phyloP scores from a whole-genome alignment of 2,329 filamentous ascomycete genomes.

The Beauveria sp. region DNA sequence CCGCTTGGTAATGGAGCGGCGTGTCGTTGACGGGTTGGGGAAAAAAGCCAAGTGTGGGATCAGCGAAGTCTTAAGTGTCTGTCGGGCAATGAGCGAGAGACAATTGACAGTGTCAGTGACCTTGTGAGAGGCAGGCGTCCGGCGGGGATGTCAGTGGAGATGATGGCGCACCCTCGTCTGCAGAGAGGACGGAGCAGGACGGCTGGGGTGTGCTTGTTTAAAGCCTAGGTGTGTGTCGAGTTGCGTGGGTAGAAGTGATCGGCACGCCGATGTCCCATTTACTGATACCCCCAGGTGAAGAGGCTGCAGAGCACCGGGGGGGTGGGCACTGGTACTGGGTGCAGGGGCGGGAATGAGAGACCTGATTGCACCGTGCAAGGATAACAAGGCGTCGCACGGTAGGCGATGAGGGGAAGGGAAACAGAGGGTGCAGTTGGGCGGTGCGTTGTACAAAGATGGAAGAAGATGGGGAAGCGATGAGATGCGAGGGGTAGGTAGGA shows the following conservation, averaged over 20 bases:
- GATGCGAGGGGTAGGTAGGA: background rate
- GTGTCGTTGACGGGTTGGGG: slow-evolving; percentile 10
- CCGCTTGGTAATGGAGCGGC: slow-evolving; percentile 7
- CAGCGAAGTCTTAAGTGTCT: slow-evolving; percentile 54
- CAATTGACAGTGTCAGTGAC: slow-evolving; percentile 15
- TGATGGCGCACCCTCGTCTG: slow-evolving; percentile 13
- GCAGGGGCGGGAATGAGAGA: background rate
- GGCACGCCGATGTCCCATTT: slow-evolving; percentile 45
- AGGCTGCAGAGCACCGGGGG: slow-evolving; percentile 13
- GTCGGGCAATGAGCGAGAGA: slow-evolving; percentile 22
- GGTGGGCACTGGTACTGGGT: slow-evolving; percentile 14
- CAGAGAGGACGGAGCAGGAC: slow-evolving; percentile 1
- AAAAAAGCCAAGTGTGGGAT: slow-evolving; percentile 35
- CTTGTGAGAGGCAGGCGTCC: slow-evolving; percentile 23
- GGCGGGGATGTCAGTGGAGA: slow-evolving; percentile 28
- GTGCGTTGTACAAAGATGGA: background rate
- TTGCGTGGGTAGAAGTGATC: slow-evolving; percentile 42
- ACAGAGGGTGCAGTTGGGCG: background rate
- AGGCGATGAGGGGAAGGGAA: background rate
- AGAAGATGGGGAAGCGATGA: background rate
- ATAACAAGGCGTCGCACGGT: background rate
- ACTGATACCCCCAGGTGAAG: slow-evolving; percentile 38
- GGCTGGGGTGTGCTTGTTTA: slow-evolving; percentile 10
- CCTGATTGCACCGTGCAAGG: background rate
- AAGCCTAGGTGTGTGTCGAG: slow-evolving; percentile 39